A percentile compares a stretch with the other conserved stretches of the same genome.
Conservation (phyloP, 257 asterid genomes). For the Nicotiana undulata region DNA sequence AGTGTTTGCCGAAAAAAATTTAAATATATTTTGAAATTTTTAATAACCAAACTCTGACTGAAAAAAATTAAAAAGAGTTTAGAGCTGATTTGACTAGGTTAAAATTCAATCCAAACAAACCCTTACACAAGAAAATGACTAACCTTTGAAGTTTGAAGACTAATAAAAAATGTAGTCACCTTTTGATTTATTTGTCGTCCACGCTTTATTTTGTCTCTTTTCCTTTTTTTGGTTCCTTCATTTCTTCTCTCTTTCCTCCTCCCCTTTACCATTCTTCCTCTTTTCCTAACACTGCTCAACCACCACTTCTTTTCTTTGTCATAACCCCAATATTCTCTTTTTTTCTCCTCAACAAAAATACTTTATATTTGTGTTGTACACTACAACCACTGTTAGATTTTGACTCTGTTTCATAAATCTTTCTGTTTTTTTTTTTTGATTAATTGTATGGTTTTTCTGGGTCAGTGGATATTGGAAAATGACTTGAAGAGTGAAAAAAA, state of each 20-base stretch:
- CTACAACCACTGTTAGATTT: not conserved
- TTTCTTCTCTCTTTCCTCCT: not conserved
- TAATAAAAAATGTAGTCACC: not conserved
- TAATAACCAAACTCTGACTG: no score
- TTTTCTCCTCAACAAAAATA: not conserved
- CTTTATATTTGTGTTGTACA: not conserved
- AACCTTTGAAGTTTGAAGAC: not conserved
- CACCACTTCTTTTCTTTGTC: slow-evolving; percentile 8
- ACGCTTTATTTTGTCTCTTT: not conserved
- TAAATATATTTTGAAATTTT: no score
- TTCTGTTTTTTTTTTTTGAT: not conserved
- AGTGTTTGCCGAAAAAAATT: no score
- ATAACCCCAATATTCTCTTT: slow-evolving; percentile 16
- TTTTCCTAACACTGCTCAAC: slow-evolving; percentile 7
- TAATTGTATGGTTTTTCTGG: not conserved
- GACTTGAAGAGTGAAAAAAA: not conserved
- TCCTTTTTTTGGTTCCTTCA: not conserved
- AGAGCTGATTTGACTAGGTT: no score
- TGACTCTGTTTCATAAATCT: not conserved
- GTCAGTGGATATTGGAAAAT: not conserved
- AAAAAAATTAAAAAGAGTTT: no score
- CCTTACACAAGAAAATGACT: no score
- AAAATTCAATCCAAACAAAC: no score
- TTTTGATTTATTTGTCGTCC: not conserved
- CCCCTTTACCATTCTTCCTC: not conserved